These are phyloP conservation scores for Xylaria sp. DNA, from an alignment of 2,329 filamentous ascomycete genomes.

Conservation along the genomic window DNA sequence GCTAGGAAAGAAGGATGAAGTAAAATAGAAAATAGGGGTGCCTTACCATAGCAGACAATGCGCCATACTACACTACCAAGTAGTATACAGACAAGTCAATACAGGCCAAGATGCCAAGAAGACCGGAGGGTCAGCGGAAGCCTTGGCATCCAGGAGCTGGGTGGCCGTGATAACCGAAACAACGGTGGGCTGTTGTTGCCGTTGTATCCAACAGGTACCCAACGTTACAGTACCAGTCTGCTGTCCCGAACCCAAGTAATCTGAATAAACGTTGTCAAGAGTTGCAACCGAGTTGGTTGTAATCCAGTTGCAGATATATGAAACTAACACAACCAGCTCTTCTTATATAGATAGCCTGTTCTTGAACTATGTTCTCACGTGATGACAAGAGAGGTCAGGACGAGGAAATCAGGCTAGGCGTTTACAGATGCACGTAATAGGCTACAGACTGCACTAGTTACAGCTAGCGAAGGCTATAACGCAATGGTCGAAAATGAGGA, in stretches of 20 bases:
- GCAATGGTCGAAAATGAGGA: background rate
- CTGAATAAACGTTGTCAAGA: too few species aligned
- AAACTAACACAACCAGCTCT: too few species aligned
- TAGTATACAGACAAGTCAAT: background rate
- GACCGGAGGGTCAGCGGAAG: background rate
- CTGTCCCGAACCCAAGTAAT: too few species aligned
- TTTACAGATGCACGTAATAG: background rate
- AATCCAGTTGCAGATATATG: too few species aligned
- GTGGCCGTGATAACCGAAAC: constrained; percentile 34
- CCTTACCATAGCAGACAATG: background rate
- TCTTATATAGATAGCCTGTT: too few species aligned
- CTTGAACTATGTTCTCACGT: background rate
- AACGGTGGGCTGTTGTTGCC: background rate
- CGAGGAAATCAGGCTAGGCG: background rate
- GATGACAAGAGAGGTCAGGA: background rate
- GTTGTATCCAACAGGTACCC: constrained; percentile 1
- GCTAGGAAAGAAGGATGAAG: background rate
- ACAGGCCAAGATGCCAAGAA: constrained; percentile 34
- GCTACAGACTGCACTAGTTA: background rate
- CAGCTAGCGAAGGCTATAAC: background rate
- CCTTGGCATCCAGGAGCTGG: constrained; percentile 29
- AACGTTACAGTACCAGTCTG: background rate
- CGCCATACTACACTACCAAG: background rate
- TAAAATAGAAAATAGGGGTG: constrained; percentile 17
- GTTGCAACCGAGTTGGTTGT: too few species aligned